phyloP scores from a whole-genome alignment of 352 stramenopile species.

The Phytophthora ohioensis region DNA sequence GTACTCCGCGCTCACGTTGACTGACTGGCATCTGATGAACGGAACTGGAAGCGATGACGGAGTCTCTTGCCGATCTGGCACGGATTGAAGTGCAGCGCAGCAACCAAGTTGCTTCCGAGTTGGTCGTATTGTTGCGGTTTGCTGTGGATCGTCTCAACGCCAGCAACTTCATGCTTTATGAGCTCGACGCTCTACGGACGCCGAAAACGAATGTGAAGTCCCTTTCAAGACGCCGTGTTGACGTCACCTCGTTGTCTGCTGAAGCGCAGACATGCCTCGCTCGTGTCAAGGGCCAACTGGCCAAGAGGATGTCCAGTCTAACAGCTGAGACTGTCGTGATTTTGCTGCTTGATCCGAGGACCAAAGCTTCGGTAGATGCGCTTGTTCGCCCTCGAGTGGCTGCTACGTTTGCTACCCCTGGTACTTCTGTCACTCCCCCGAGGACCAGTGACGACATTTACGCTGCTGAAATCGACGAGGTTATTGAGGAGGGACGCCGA shows the following conservation, averaged over 20 bases:
- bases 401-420: not conserved
- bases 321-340: conserved; percentile 4
- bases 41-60: not conserved
- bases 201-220: not conserved
- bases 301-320: not conserved
- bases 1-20: not conserved
- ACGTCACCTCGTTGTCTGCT: not conserved
- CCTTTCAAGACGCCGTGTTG: not conserved
- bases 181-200: not conserved
- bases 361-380: not conserved
- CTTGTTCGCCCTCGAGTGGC: not conserved
- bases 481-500: not conserved
- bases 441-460: not conserved
- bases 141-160: not conserved
- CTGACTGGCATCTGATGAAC: not conserved
- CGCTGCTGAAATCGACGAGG: not conserved
- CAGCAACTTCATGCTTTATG: not conserved
- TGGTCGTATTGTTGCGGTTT: not conserved
- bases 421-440: too few relatives aligned
- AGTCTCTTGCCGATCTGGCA: not conserved
- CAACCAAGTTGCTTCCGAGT: not conserved
- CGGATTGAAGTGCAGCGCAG: not conserved
- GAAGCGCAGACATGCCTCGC: not conserved
- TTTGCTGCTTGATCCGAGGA: conserved; percentile 10
- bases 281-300: not conserved